Evolutionary conservation across 2,329 filamentous ascomycete genomes (phyloP).

Genomic region (Xylariaceae sp.): DNA sequence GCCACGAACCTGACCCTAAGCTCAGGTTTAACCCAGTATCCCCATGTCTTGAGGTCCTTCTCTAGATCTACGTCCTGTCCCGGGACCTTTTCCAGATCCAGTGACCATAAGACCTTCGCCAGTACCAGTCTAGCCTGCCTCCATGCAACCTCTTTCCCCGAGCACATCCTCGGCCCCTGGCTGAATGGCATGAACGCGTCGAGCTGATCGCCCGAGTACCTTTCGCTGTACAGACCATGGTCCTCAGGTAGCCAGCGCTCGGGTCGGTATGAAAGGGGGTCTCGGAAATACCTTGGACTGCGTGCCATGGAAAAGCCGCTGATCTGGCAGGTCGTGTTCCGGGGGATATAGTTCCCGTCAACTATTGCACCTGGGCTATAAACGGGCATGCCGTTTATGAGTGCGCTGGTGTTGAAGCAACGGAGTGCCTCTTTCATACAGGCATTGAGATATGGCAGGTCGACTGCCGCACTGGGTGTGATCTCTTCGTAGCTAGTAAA

Average conservation of each 20-base stretch:
- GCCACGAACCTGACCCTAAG: slow-evolving; percentile 7
- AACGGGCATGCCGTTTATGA: slow-evolving; percentile 15
- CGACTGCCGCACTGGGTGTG: slow-evolving; percentile 14
- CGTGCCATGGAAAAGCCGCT: slow-evolving; percentile 2
- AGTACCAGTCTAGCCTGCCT: slow-evolving; percentile 13
- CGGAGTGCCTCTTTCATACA: slow-evolving; percentile 32
- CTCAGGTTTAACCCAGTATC: slow-evolving; percentile 13
- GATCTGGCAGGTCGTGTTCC: slow-evolving; percentile 7
- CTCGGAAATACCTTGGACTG: slow-evolving; percentile 4
- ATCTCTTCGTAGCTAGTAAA: slow-evolving; percentile 29
- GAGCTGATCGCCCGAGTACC: slow-evolving; percentile 7
- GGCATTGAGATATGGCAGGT: slow-evolving; percentile 30
- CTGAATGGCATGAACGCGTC: slow-evolving; percentile 9
- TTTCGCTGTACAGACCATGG: slow-evolving; percentile 3
- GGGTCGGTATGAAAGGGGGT: slow-evolving; percentile 5
- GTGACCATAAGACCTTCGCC: slow-evolving; percentile 18
- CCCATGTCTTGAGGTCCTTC: slow-evolving; percentile 11
- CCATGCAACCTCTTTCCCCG: slow-evolving; percentile 16
- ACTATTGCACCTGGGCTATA: slow-evolving; percentile 17
- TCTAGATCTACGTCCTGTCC: slow-evolving; percentile 9
- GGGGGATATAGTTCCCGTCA: slow-evolving; percentile 17
- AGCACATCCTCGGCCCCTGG: slow-evolving; percentile 11
- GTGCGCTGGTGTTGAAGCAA: slow-evolving; percentile 16
- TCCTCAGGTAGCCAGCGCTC: slow-evolving; percentile 3
- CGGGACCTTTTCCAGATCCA: slow-evolving; percentile 11